These are phyloP conservation scores for Melampsora occidentalis DNA, from an alignment of 1,284 basidiomycete genomes.

Conservation along the genomic window DNA sequence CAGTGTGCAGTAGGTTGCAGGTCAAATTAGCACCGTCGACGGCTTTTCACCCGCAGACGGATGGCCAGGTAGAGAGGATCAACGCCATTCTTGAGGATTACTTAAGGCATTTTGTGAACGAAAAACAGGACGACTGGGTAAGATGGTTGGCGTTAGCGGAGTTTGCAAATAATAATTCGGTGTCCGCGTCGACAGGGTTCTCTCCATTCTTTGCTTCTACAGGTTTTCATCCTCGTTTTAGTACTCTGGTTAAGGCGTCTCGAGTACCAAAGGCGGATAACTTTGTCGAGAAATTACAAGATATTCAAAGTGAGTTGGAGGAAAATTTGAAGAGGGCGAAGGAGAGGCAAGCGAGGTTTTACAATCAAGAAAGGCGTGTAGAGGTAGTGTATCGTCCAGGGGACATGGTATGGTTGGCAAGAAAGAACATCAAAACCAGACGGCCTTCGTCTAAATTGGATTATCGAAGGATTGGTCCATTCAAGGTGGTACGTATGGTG, in stretches of 20 bases:
- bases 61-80: background rate
- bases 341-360: background rate
- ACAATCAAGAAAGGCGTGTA: background rate
- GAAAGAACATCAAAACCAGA: background rate
- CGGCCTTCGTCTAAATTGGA: constrained; percentile 4
- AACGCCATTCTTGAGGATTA: constrained; percentile 44
- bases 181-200: constrained; percentile 48
- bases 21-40: background rate
- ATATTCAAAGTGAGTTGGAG: background rate
- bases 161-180: constrained; percentile 53
- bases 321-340: background rate
- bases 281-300: background rate
- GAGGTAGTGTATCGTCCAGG: background rate
- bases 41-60: background rate
- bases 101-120: constrained; percentile 47
- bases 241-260: background rate
- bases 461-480: constrained; percentile 14
- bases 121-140: constrained; percentile 44
- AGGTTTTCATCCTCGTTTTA: constrained; percentile 53
- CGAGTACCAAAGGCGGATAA: background rate
- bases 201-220: constrained; percentile 58
- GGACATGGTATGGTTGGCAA: background rate
- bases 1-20: no score
- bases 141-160: constrained; percentile 48
- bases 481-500: background rate